Evolutionary conservation across 805 yeast genomes (phyloP), one percentile per base, ranked within the genome.

Genomic region (Sugiyamaella mastotermitis): DNA sequence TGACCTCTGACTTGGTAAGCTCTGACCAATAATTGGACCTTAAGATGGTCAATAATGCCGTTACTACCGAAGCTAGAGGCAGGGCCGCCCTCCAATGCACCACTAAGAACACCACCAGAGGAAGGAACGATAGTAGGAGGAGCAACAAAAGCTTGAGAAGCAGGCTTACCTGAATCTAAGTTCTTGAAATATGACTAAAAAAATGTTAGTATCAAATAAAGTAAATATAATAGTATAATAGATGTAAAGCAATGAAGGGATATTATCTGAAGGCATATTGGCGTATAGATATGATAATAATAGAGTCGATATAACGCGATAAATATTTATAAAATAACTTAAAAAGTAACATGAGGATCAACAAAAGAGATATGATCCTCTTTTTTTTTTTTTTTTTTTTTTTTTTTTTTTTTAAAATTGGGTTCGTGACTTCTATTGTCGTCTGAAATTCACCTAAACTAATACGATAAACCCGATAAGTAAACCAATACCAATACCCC

Each of bases 1-100:
- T 92, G 99, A 51, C 98, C 99, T 65, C 97, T 80, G 37, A 92
- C 98, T 70, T 92, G 98, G 68, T 88, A 92, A 21, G 98, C 98
- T 64, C 99, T 83, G 47, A 94, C 97, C 54, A 92, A 73, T 53
- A 92, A 76, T 72, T 92, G 99, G 13, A 87, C 94, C 64, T 92
- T 92, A 71, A 92, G 76, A 62, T 92, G 97, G 46, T 84, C 73
- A 48, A 83, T 72, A 31, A 88, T 85, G 48, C 80, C 85, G 48
- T 68, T 61, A 35, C 73, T 71, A 14, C 35, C 42, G 10, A 14
- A 11, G 19, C 74, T 75, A 28, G 60, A 56, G 22, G 79, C 60
- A 14, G 69, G 62, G 11, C 47, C 48, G 37, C 53, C 51, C 19
- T 55, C 50, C 39, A 80, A 83, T 33, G 76, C 67, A 48, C 74